phyloP scores from a whole-genome alignment of 106 monocot species.

The Dendrobium nobile region DNA sequence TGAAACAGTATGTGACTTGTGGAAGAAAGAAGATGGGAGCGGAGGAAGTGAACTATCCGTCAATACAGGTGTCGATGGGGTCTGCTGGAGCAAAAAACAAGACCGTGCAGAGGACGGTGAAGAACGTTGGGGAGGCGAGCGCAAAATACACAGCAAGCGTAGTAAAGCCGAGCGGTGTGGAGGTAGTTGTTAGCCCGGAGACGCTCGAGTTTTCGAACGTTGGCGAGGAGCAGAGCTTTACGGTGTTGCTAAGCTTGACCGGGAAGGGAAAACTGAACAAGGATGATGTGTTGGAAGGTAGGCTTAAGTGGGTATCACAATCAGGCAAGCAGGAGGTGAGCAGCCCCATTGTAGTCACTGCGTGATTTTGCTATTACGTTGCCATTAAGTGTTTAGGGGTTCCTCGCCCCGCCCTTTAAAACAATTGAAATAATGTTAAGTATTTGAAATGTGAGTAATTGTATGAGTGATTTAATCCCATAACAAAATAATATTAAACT shows the following conservation, averaged over 20 bases:
- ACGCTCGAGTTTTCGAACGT: constrained; percentile 9
- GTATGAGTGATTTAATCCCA: no score
- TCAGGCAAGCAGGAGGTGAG: background rate
- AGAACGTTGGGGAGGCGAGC: constrained; percentile 26
- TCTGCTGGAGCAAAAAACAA: no score
- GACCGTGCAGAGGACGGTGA: constrained; percentile 23
- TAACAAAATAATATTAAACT: no score
- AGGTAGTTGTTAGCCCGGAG: constrained; percentile 22
- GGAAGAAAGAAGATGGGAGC: background rate
- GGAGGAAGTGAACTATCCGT: constrained; percentile 38
- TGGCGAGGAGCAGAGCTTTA: background rate
- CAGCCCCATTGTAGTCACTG: background rate
- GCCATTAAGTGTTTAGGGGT: no score
- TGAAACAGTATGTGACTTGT: background rate
- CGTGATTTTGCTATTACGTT: background rate
- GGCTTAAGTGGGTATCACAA: background rate
- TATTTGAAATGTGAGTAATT: background rate
- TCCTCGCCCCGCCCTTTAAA: no score
- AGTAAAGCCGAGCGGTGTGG: constrained; percentile 10
- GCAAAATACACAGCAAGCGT: constrained; percentile 4
- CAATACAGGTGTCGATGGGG: constrained; percentile 23
- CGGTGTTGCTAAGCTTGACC: background rate
- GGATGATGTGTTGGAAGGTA: background rate
- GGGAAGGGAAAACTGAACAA: background rate
- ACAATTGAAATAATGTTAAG: background rate